Base-by-base conservation (phyloP, 2,329 filamentous ascomycete species). In the Pseudogymnoascus sp. region DNA sequence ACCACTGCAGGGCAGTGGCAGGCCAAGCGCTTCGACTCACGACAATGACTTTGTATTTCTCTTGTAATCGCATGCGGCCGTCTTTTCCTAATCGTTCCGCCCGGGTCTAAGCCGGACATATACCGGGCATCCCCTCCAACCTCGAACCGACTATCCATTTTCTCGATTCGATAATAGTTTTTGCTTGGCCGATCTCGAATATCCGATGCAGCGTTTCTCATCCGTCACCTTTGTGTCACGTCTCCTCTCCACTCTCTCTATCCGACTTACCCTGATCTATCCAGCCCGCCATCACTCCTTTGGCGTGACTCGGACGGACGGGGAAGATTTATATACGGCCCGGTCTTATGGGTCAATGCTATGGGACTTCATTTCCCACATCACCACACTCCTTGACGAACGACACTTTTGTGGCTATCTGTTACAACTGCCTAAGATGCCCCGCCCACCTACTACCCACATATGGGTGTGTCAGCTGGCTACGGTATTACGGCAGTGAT, bases 21-120 rank as follows among this genome's bases (percentile, higher is more conserved):
- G n/a, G 50, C 28, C 50, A 18, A 34, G 16, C 28, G 32, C 32
- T 32, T 57, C 50, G 50, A 57, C 50, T 57, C 50, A 57, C 50
- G 50, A 57, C 50, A 35, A 57, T 57, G 50, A 57, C 50, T 35
- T 57, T 43, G 39, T 43, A 43, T 43, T 43, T 43, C 39, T 43
- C 39, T 43, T 43, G 39, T 43, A 43, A 43, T 43, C 39, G 39
- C 39, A 43, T 43, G 39, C 39, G 39, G 39, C 39, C 39, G 39
- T 43, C 39, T 43, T 25, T 43, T 43, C 39, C 39, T 25, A 43
- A 43, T 43, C 39, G 12, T 43, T 20, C 39, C 39, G 39, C 20
- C 20, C 39, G 8, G 6, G 37, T 41, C 20, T 6, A 43, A 43
- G 20, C 20, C 39, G 20, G 20, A 14, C 12, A 43, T n/a, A 43